Percentiles rank a stretch among this genome's conserved stretches.
phyloP scores from a whole-genome alignment of 345 rosid species.

The Citrus unshiu region DNA sequence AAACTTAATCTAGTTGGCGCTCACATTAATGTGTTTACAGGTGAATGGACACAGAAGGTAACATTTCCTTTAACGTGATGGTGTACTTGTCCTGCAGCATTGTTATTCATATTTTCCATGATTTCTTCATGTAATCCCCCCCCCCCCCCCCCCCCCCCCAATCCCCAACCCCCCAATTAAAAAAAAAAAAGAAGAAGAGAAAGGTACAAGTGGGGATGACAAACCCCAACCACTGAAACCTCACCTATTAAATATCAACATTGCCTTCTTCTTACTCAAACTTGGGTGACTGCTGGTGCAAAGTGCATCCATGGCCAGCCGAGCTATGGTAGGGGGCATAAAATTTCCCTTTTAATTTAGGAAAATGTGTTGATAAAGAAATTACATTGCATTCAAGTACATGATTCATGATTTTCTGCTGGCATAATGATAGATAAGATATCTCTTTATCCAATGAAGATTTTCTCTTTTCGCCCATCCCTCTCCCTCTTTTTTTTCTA shows the following conservation, averaged over 20 bases:
- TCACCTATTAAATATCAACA: too few relatives aligned
- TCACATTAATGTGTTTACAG: slow-evolving; percentile 97
- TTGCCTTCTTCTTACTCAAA: too few relatives aligned
- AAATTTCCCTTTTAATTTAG: not conserved
- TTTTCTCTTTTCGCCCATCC: not conserved
- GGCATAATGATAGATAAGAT: not conserved
- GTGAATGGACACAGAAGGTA: slow-evolving; percentile 99
- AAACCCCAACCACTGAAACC: too few relatives aligned
- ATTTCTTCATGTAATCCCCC: not conserved
- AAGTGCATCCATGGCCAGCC: too few relatives aligned
- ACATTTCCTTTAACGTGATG: slow-evolving; percentile 9
- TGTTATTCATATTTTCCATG: not conserved
- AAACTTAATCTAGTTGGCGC: slow-evolving; percentile 92
- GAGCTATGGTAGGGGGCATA: too few relatives aligned
- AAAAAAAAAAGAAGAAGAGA: too few relatives aligned
- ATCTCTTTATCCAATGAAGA: not conserved
- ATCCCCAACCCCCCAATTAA: too few relatives aligned
- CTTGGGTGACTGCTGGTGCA: too few relatives aligned
- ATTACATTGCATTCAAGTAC: not conserved
- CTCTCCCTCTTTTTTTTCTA: not conserved
- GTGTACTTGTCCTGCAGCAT: not conserved
- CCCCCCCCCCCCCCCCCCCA: too few relatives aligned
- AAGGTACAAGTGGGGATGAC: too few relatives aligned
- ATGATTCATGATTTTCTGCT: not conserved
- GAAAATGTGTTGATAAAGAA: not conserved